Evolutionary conservation across 1,284 basidiomycete species (phyloP), one percentile per base, ranked within the genome.

Genomic region (Naganishia sp.): DNA sequence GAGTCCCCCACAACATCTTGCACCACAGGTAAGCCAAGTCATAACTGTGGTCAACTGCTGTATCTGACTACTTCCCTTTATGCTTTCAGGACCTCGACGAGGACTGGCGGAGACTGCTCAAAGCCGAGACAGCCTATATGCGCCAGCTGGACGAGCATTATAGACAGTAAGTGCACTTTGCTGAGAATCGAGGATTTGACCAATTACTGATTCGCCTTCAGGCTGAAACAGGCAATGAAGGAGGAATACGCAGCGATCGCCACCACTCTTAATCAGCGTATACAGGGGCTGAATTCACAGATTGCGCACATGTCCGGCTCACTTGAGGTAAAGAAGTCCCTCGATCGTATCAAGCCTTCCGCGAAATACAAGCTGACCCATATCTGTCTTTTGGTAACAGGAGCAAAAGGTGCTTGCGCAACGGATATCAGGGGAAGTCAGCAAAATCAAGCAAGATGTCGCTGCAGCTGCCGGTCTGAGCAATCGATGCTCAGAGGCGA

Each of bases 211-310:
- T n/a, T 61, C 10, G 6, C 47, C 25, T 28, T 6, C 62, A 95
- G 92, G 71, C 94, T 96, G 74, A 95, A 96, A 76, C 94, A 98
- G 72, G 81, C 82, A 2, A 82, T 97, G 25, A 86, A 94, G 54
- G 89, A 88, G 77, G 85, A 85, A 67, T 96, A 92, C 75, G 94
- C 94, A 1, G 82, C 86, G 42, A 80, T 91, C 17, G 94, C 93
- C 1, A 93, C 96, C 73, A 86, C 86, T 60, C 92, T 95, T 72
- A 90, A 93, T 72, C 82, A 85, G 53, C 85, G 85, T 23, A 73
- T 96, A 31, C 87, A 87, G 69, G 77, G 78, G 6, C 84, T 94
- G 47, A 92, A 91, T 6, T 84, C 85, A 3, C 88, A 90, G 69
- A 83, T 96, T 13, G 86, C 90, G 0, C 84, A 84, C 0, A 85